These are phyloP conservation scores for Diaporthe vexans DNA, from an alignment of 2,329 filamentous ascomycete genomes.

Conservation along the genomic window DNA sequence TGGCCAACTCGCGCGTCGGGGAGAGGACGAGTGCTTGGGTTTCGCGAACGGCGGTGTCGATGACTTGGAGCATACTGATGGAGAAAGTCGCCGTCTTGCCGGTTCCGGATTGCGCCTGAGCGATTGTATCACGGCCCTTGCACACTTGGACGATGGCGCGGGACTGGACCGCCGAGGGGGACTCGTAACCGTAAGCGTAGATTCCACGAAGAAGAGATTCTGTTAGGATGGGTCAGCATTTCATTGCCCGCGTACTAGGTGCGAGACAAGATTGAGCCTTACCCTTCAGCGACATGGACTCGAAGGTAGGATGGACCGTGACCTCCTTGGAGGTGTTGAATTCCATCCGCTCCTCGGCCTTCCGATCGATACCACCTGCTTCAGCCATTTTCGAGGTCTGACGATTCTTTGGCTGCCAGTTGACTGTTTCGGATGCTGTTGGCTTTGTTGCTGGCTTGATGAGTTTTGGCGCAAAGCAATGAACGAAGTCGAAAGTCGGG, in stretches of 20 bases:
- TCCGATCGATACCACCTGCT: conserved; percentile 82
- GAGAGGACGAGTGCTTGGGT: conserved; percentile 99
- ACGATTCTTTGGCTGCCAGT: neutral
- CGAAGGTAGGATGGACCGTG: conserved; percentile 92
- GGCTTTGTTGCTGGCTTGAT: conserved; percentile 13
- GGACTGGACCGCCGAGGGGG: conserved; percentile 96
- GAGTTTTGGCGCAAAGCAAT: neutral
- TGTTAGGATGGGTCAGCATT: conserved; percentile 32
- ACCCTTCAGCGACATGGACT: conserved; percentile 96
- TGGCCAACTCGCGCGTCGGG: conserved; percentile 97
- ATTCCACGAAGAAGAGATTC: conserved; percentile 97
- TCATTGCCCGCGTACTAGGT: neutral
- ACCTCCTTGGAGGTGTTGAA: conserved; percentile 99
- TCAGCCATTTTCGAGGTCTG: conserved; percentile 82
- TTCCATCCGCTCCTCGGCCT: conserved; percentile 96
- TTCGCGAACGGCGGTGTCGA: conserved; percentile 93
- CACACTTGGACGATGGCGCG: conserved; percentile 98
- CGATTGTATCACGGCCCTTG: conserved; percentile 98
- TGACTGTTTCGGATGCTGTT: neutral
- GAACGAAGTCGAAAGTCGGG: conserved; percentile 26
- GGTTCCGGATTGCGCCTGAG: conserved; percentile 98
- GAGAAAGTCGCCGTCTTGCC: conserved; percentile 99
- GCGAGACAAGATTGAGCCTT: conserved; percentile 43
- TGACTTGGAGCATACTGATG: conserved; percentile 98
- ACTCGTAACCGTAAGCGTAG: conserved; percentile 99